Evolutionary conservation across 2,329 filamentous ascomycete genomes (phyloP).

Genomic region (Aspergillus glaucus): DNA sequence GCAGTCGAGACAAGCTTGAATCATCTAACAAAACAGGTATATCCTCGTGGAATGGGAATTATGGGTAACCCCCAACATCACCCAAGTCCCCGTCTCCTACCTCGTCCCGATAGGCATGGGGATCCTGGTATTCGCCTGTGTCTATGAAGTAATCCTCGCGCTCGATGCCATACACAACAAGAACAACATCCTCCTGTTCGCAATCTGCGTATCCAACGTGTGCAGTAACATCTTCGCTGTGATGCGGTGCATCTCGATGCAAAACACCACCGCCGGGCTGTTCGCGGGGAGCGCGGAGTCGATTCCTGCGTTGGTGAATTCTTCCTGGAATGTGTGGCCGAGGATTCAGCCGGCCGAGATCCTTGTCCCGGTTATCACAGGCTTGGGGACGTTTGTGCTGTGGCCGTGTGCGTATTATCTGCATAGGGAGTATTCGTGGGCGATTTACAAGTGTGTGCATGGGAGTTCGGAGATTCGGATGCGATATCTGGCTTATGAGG

Average conservation of each 20-base stretch:
- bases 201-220: conserved; percentile 11
- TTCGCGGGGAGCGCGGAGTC: neutral
- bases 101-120: conserved; percentile 7
- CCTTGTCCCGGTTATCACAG: conserved; percentile 8
- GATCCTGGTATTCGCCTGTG: conserved; percentile 7
- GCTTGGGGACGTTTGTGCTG: conserved; percentile 5
- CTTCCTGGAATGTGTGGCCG: conserved; percentile 6
- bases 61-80: conserved; percentile 8
- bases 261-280: neutral
- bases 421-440: conserved; percentile 15
- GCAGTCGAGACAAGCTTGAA: too few species aligned
- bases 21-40: neutral
- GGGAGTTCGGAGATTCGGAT: conserved; percentile 6
- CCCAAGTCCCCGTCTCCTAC: conserved; percentile 8
- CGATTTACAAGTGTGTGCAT: conserved; percentile 12
- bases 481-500: conserved; percentile 12
- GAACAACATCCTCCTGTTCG: conserved; percentile 14
- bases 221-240: conserved; percentile 8
- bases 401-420: conserved; percentile 10
- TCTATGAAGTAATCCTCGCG: conserved; percentile 9
- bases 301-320: conserved; percentile 6
- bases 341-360: conserved; percentile 9
- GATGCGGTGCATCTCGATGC: conserved; percentile 10
- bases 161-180: conserved; percentile 13
- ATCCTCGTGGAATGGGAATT: conserved; percentile 10